These are phyloP conservation scores for Magnolia changhungtana DNA, from an alignment of 164 flowering plant genomes.

Conservation along the genomic window DNA sequence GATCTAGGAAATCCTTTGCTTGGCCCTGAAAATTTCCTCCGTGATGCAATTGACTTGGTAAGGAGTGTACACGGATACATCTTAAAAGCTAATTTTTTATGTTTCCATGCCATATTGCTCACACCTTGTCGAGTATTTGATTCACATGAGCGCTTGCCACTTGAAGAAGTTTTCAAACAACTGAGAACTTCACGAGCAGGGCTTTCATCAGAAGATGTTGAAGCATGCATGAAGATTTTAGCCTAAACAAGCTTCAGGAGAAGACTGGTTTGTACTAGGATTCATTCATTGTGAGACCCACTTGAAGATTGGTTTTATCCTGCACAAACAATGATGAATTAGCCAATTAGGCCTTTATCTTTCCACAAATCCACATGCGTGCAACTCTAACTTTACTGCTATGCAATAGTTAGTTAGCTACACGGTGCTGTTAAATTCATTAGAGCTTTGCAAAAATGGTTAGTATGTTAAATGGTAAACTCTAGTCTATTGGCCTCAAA, in stretches of 20 bases:
- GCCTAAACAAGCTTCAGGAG: slow-evolving; percentile 79
- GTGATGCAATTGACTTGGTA: slow-evolving; percentile 86
- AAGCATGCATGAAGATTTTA: slow-evolving; percentile 52
- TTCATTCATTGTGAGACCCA: too few relatives aligned
- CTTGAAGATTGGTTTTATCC: too few relatives aligned
- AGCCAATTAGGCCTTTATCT: too few relatives aligned
- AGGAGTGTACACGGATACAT: slow-evolving; percentile 5
- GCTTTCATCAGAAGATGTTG: slow-evolving; percentile 72
- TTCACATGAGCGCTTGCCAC: slow-evolving; percentile 62
- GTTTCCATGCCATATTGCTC: neutral
- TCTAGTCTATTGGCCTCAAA: too few relatives aligned
- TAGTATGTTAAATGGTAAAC: too few relatives aligned
- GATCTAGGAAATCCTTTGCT: slow-evolving; percentile 65
- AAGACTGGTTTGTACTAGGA: slow-evolving; percentile 31
- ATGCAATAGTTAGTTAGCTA: too few relatives aligned
- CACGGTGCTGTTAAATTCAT: too few relatives aligned
- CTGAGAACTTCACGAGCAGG: slow-evolving; percentile 57
- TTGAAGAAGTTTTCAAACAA: slow-evolving; percentile 77
- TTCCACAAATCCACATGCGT: too few relatives aligned
- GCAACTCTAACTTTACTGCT: too few relatives aligned
- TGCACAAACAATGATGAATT: too few relatives aligned
- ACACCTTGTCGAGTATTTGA: neutral
- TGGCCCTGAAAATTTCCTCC: slow-evolving; percentile 61
- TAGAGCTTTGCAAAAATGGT: too few relatives aligned
- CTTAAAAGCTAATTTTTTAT: neutral